Conservation (phyloP, 441 rosid species). For the Eutrema salsugineum region DNA sequence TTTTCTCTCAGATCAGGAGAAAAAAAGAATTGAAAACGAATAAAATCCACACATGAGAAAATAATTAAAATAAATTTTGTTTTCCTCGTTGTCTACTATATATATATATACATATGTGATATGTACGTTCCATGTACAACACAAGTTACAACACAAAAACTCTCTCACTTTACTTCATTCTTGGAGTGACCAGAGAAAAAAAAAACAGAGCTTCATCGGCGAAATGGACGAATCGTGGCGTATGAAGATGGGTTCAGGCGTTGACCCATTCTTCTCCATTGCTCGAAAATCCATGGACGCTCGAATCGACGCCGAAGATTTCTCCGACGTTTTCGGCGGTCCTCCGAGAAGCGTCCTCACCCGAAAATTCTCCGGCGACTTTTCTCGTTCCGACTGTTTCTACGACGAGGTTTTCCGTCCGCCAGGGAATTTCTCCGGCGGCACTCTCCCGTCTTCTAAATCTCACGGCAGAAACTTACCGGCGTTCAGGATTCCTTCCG, state of each 20-base stretch:
- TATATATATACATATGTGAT: not conserved
- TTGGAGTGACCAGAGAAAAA: not conserved
- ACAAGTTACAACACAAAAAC: not conserved
- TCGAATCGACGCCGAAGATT: conserved; percentile 49
- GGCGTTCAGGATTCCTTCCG: conserved; percentile 69
- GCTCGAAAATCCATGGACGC: conserved; percentile 45
- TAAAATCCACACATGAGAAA: not conserved
- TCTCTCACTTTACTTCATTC: not conserved
- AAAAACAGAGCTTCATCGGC: not conserved
- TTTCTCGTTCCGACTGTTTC: conserved; percentile 43
- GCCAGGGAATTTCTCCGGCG: conserved; percentile 26
- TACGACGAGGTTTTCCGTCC: conserved; percentile 70
- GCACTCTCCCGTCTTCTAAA: conserved; percentile 22
- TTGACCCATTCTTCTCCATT: conserved; percentile 31
- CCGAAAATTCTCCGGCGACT: conserved; percentile 61
- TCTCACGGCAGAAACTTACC: conserved; percentile 54
- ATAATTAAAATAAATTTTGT: not conserved
- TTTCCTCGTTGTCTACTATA: conserved; percentile 1
- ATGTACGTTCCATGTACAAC: conserved; percentile 20
- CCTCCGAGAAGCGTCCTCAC: conserved; percentile 68
- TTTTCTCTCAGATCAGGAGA: not conserved
- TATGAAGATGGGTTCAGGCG: conserved; percentile 44
- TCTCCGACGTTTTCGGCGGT: conserved; percentile 88
- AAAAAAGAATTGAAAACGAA: not conserved
- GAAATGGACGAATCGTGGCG: conserved; percentile 79